A percentile compares a stretch with the other conserved stretches of the same genome.
These are phyloP conservation scores for Allantophomopsis lycopodina DNA, from an alignment of 2,329 filamentous ascomycete species.

Conservation along the genomic window DNA sequence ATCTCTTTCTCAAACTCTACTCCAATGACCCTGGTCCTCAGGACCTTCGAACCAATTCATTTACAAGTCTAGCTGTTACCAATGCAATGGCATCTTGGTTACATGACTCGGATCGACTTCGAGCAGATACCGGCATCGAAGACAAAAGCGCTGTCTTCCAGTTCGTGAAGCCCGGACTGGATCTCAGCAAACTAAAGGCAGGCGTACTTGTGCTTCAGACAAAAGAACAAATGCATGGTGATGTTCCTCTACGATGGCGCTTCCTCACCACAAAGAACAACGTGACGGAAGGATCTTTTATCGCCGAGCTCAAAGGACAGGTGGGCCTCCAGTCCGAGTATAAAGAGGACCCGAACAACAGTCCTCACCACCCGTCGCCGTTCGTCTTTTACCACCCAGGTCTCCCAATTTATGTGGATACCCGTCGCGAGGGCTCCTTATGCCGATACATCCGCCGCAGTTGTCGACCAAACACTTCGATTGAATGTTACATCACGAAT, in stretches of 20 bases:
- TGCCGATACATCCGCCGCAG: slow-evolving; percentile 86
- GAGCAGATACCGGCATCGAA: slow-evolving; percentile 51
- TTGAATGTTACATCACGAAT: slow-evolving; percentile 76
- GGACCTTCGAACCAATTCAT: slow-evolving; percentile 59
- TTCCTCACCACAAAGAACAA: slow-evolving; percentile 33
- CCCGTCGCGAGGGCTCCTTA: slow-evolving; percentile 70
- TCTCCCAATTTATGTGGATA: slow-evolving; percentile 87
- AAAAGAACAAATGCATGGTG: slow-evolving; percentile 9
- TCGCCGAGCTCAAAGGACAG: slow-evolving; percentile 64
- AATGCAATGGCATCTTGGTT: slow-evolving; percentile 69
- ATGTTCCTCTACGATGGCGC: slow-evolving; percentile 53
- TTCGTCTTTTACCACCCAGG: slow-evolving; percentile 82
- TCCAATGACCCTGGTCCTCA: slow-evolving; percentile 44
- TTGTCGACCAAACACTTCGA: slow-evolving; percentile 75
- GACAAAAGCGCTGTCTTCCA: slow-evolving; percentile 52
- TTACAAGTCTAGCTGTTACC: slow-evolving; percentile 61
- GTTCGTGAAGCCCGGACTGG: slow-evolving; percentile 16
- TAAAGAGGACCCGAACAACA: slow-evolving; percentile 50
- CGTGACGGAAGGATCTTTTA: slow-evolving; percentile 41
- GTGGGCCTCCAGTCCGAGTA: slow-evolving; percentile 65
- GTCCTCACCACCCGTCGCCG: slow-evolving; percentile 49
- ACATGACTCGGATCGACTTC: slow-evolving; percentile 55
- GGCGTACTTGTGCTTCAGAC: slow-evolving; percentile 14
- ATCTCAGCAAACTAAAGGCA: slow-evolving; percentile 12
- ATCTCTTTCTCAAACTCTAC: slow-evolving; percentile 64